Evolutionary conservation across 148 eudicot genomes (phyloP).

Genomic region (Rhododendron williamsianum): DNA sequence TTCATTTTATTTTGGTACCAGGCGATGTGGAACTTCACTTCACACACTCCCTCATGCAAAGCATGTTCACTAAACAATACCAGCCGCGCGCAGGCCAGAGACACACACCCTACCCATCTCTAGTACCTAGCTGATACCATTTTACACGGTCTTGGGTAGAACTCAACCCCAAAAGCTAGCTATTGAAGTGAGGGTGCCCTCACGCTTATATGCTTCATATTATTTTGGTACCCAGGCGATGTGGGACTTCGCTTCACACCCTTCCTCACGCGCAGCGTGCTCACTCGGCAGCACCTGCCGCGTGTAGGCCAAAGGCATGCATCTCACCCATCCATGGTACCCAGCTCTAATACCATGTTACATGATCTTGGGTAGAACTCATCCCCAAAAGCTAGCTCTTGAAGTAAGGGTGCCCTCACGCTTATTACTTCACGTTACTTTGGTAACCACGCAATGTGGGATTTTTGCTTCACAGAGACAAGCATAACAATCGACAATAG

Average conservation of each 20-base stretch:
- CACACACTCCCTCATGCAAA: too few relatives aligned
- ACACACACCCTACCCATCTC: neutral
- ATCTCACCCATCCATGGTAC: too few relatives aligned
- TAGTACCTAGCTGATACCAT: neutral
- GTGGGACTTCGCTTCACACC: too few relatives aligned
- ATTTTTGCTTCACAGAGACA: neutral
- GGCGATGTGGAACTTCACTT: too few relatives aligned
- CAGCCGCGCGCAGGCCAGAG: neutral
- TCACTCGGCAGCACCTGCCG: too few relatives aligned
- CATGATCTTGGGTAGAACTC: neutral
- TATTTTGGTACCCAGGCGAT: too few relatives aligned
- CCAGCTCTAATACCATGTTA: neutral
- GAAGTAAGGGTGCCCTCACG: neutral
- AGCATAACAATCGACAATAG: neutral
- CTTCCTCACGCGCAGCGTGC: too few relatives aligned
- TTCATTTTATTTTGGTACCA: too few relatives aligned
- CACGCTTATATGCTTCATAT: too few relatives aligned
- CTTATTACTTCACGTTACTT: neutral
- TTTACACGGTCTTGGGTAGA: neutral
- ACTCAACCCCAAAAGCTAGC: neutral
- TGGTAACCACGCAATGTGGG: neutral
- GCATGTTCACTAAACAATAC: neutral
- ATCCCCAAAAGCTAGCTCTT: neutral
- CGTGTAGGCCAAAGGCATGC: too few relatives aligned
- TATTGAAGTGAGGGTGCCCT: neutral